Conservation (phyloP, 352 stramenopile species). For the Phytophthora macrochlamydospora region DNA sequence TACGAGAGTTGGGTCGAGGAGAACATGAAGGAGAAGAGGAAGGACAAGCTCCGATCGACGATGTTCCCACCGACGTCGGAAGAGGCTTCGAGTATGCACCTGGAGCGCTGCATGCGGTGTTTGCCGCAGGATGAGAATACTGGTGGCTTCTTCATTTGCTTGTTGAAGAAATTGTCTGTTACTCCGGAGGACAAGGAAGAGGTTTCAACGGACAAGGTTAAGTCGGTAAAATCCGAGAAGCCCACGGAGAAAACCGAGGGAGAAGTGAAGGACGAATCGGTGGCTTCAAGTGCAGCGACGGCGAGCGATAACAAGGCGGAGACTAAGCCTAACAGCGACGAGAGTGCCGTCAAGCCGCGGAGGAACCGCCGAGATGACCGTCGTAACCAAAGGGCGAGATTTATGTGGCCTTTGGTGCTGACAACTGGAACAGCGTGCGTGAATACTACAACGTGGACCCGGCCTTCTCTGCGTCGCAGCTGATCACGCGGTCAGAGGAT, state of each 20-base stretch:
- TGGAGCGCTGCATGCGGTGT: slow-evolving; percentile 96
- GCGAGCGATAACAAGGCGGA: slow-evolving; percentile 26
- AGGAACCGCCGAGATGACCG: slow-evolving; percentile 57
- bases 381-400: slow-evolving; percentile 64
- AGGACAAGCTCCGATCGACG: slow-evolving; percentile 79
- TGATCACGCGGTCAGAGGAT: slow-evolving; percentile 90
- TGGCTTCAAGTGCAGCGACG: slow-evolving; percentile 13
- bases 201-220: slow-evolving; percentile 5
- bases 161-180: slow-evolving; percentile 92
- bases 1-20: slow-evolving; percentile 69
- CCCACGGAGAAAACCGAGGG: slow-evolving; percentile 1
- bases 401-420: slow-evolving; percentile 70
- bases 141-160: slow-evolving; percentile 98
- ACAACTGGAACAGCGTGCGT: slow-evolving; percentile 69
- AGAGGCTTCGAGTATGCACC: slow-evolving; percentile 71
- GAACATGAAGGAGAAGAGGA: slow-evolving; percentile 66
- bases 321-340: slow-evolving; percentile 8
- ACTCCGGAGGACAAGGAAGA: slow-evolving; percentile 51
- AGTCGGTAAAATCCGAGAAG: slow-evolving; percentile 6
- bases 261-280: slow-evolving; percentile 11
- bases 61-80: slow-evolving; percentile 92
- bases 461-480: slow-evolving; percentile 72
- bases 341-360: slow-evolving; percentile 17
- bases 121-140: slow-evolving; percentile 96
- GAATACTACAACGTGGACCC: slow-evolving; percentile 77